Percentiles rank a stretch among this genome's conserved stretches.
Conservation (phyloP, 306 rosid species). For the Hylodesmum podocarpum region DNA sequence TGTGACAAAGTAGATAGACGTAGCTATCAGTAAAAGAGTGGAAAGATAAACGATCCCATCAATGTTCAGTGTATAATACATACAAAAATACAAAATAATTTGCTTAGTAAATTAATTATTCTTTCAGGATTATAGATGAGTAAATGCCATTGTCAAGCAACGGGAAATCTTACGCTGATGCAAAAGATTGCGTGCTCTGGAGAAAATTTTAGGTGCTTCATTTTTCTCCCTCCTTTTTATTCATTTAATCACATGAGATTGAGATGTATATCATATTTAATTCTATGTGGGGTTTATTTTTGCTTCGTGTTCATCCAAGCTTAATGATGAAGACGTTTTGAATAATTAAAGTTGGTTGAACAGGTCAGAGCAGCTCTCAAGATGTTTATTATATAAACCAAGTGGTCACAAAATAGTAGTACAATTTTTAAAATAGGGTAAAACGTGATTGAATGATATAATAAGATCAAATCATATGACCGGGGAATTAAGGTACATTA, state of each 20-base stretch:
- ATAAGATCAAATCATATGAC: not conserved
- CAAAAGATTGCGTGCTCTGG: slow-evolving; percentile 9
- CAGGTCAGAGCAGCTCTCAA: not conserved
- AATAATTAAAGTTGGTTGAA: not conserved
- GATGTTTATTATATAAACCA: not conserved
- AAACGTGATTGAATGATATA: not conserved
- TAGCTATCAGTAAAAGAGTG: slow-evolving; percentile 3
- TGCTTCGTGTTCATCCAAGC: not conserved
- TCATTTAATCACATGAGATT: not conserved
- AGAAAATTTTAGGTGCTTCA: not conserved
- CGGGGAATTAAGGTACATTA: not conserved
- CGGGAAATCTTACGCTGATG: not conserved
- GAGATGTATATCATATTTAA: not conserved
- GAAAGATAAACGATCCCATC: slow-evolving; percentile 16
- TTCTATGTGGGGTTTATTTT: not conserved
- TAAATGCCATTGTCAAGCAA: not conserved
- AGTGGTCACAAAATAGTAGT: not conserved
- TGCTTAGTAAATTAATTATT: not conserved
- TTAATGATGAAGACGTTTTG: not conserved
- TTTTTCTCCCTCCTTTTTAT: not conserved
- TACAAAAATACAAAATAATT: not conserved
- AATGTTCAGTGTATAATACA: not conserved
- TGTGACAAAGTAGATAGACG: slow-evolving; percentile 11
- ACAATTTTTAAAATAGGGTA: not conserved
- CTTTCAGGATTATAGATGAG: not conserved